A percentile compares a stretch with the other conserved stretches of the same genome.
Evolutionary conservation across 2,329 filamentous ascomycete species (phyloP).

Genomic region (Fonsecaea monophora): DNA sequence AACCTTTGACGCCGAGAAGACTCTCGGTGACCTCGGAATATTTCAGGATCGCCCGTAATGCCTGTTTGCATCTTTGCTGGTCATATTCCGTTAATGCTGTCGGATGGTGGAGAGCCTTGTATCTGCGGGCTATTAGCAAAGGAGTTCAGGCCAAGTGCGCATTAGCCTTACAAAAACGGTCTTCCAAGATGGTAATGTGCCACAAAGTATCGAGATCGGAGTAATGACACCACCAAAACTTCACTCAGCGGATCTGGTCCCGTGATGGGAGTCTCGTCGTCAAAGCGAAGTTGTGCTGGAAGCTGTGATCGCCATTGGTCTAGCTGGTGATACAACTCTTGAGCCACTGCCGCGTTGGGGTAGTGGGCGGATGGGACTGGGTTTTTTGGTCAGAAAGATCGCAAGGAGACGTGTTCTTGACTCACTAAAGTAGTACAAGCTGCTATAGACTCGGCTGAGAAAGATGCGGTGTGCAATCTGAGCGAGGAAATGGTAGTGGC

Average conservation of each 20-base stretch:
- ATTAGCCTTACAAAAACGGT: conserved; percentile 11
- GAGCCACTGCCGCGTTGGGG: conserved; percentile 55
- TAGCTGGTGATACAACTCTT: conserved; percentile 61
- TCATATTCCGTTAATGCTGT: no score
- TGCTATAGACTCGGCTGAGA: conserved; percentile 47
- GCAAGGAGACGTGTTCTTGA: no score
- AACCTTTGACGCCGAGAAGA: no score
- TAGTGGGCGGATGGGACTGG: conserved; percentile 55
- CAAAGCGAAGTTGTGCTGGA: conserved; percentile 55
- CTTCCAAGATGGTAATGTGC: conserved; percentile 19
- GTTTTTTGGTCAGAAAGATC: conserved; percentile 55
- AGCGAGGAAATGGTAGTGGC: conserved; percentile 63
- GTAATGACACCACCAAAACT: conserved; percentile 11
- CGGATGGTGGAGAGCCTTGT: no score
- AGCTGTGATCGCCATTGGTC: conserved; percentile 62
- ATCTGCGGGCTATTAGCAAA: no score
- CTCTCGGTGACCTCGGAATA: no score
- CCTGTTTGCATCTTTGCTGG: no score
- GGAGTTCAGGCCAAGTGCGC: no score
- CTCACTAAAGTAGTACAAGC: no score
- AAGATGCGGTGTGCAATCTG: conserved; percentile 63
- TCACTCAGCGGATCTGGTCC: neutral
- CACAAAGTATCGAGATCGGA: conserved; percentile 12
- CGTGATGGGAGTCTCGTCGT: conserved; percentile 39
- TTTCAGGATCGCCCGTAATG: no score